phyloP scores from a whole-genome alignment of 192 early-diverging fungal species.

The Kickxella alabastrina region DNA sequence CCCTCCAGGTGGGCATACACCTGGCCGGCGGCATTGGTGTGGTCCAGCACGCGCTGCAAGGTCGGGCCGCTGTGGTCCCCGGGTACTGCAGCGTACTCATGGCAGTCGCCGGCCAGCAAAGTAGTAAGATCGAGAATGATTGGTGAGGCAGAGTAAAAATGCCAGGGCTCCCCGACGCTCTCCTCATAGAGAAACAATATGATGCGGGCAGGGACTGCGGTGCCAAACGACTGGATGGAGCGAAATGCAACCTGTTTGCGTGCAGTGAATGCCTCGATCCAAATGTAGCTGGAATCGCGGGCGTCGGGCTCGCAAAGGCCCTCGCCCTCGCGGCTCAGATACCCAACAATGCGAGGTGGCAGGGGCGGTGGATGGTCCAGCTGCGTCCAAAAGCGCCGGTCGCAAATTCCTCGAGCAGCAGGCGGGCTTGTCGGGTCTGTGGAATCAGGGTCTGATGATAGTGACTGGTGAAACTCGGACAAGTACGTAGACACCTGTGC shows the following conservation, averaged over 20 bases:
- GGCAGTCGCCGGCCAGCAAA: background rate
- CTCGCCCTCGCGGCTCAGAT: slow-evolving; percentile 49
- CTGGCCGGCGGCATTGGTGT: slow-evolving; percentile 25
- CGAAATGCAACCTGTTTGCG: slow-evolving; percentile 48
- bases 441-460: background rate
- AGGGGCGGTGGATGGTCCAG: background rate
- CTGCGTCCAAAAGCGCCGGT: background rate
- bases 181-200: slow-evolving; percentile 42
- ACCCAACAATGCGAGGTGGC: slow-evolving; percentile 32
- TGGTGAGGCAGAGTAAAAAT: slow-evolving; percentile 39
- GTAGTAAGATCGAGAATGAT: slow-evolving; percentile 39
- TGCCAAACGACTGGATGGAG: slow-evolving; percentile 15
- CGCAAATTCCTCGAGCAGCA: background rate
- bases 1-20: slow-evolving; percentile 22
- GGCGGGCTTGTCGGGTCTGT: background rate
- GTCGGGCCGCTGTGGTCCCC: background rate
- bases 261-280: slow-evolving; percentile 46
- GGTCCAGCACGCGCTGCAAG: slow-evolving; percentile 24
- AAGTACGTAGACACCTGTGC: slow-evolving; percentile 23
- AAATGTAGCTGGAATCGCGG: slow-evolving; percentile 37
- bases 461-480: slow-evolving; percentile 17
- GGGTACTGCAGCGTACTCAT: background rate
- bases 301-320: slow-evolving; percentile 45
- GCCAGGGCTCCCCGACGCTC: slow-evolving; percentile 33
- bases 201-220: slow-evolving; percentile 11